Base-by-base conservation (phyloP, 176 grass and related monocot species). In the Hyparrhenia diplandra region DNA sequence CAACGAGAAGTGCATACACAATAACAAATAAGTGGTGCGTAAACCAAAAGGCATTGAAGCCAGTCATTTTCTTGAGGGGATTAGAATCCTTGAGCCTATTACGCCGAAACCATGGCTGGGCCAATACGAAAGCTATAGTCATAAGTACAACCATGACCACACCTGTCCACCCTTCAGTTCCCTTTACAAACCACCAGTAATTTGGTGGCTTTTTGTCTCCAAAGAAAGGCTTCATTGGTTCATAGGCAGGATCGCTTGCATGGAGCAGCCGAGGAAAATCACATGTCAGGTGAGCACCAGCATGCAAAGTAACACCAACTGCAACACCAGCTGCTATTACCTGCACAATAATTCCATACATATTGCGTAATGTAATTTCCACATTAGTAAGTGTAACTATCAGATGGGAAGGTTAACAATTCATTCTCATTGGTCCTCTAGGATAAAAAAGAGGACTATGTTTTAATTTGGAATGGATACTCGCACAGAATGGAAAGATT, bases 171-270 rank as follows among this genome's bases (percentile, higher is more conserved):
- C 94, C 94, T 68, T 94, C 94, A 34, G 89, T 97, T 20, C 94
- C 94, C 83, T 97, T 85, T 51, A 97, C 89, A 87, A 97, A 97
- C 94, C 94, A 97, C 94, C 89, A 97, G 58, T 97, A 97, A 71
- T 94, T 94, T 82, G 75, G 78, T 2, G 94, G 94, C 69, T 11
- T 82, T 60, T 20, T 84, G 1, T 88, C 80, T 62, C 94, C 94
- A 71, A 97, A 97, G 83, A 92, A 97, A 51, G 69, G 87, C 47
- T 94, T 92, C 89, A 97, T 90, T 28, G 89, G 87, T 78, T 82
- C 87, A 45, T 97, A 97, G 4, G 68, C 83, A 37, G 67, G 73
- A 84, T 94, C 80, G 10, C 29, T 97, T 2, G 87, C 87, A 82
- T 87, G 89, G 51, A 97, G 92, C 32, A 97, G 79, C 35, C 83